These are phyloP conservation scores for Orobanche coerulescens DNA, from an alignment of 257 asterid genomes.

Conservation along the genomic window DNA sequence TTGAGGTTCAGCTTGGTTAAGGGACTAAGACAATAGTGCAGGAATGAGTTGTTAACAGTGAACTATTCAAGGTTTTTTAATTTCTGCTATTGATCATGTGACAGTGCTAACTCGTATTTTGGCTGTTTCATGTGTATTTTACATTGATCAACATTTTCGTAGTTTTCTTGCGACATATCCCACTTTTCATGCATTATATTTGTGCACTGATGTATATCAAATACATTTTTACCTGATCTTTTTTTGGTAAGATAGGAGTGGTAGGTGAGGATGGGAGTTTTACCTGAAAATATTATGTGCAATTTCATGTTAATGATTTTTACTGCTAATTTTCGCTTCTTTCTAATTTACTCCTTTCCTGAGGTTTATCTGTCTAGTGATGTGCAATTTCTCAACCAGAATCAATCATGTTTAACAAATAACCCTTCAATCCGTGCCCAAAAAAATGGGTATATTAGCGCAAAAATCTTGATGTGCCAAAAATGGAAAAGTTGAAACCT, in stretches of 20 bases:
- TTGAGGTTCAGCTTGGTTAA: no score
- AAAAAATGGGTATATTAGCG: neutral
- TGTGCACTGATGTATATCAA: neutral
- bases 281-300: neutral
- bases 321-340: neutral
- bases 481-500: neutral
- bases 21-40: neutral
- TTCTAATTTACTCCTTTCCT: neutral
- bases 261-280: no score
- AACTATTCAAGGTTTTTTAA: neutral
- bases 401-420: neutral
- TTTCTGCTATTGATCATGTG: neutral
- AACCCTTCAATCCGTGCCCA: neutral
- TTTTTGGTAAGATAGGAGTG: no score
- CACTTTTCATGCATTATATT: neutral
- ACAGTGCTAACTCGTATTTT: neutral
- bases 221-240: neutral
- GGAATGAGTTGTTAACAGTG: neutral
- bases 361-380: neutral
- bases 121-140: neutral
- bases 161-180: neutral
- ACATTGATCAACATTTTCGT: neutral
- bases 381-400: neutral
- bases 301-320: neutral
- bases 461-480: no score